Base-by-base conservation (phyloP, 164 flowering plant species). In the Annona squamosa region DNA sequence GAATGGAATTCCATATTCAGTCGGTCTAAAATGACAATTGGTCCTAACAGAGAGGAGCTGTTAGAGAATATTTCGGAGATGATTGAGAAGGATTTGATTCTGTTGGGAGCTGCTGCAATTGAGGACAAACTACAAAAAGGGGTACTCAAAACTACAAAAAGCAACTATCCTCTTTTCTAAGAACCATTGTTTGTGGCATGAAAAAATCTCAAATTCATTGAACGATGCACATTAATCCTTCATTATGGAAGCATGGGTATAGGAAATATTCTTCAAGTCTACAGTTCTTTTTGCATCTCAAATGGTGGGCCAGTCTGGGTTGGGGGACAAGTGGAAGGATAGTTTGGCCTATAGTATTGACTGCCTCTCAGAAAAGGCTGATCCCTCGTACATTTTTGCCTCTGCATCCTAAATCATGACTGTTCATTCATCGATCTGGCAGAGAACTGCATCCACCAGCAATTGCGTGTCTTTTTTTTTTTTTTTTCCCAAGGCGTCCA, bases 61-160 rank as follows among this genome's bases (percentile, higher is more conserved):
- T 77, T 89, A 13, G 93, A 89, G 77, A 19, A 26, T 45, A 86
- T 78, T 9, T 80, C 91, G 1, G 91, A 89, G 16, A 78, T 80
- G 83, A 87, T 89, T 2, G 93, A 89, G 71, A 86, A 76, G 74
- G 86, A 89, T 68, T 61, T 89, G 78, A 77, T 80, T 72, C 78
- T 89, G 7, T 46, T 89, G 43, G 93, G 93, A 2, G 93, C 80
- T 56, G 80, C 77, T 37, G 92, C 90, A 3, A 88, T 89, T 18
- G 92, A 87, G 73, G 92, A 89, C 82, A 87, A 87, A 77, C 76
- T 89, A 17, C 92, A 89, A 63, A 80, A 82, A 70, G 92, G 90
- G 85, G 90, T 89, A 9, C 37, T 26, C 37, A 26, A 26, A 26
- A 26, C 37, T 26, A 26, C 37, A 26, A 26, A 26, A 26, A 26